Base-by-base conservation (phyloP, 1,284 basidiomycete species). In the Cryptococcus neoformans region DNA sequence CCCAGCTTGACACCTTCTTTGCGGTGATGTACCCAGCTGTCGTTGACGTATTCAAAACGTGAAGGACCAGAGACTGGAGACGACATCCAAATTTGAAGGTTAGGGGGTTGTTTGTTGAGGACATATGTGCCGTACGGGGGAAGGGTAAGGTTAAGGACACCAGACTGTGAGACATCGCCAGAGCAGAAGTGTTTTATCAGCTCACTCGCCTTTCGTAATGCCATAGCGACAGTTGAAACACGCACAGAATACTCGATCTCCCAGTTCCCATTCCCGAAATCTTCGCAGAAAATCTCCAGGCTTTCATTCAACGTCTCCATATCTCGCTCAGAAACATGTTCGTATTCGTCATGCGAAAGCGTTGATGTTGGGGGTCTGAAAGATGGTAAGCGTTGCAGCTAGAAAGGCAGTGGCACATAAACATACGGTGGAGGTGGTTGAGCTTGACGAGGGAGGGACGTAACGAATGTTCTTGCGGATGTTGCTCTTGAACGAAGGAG, bases 41-140 rank as follows among this genome's bases (percentile, higher is more conserved):
- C 69, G 11, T 62, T 55, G 11, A 54, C 64, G 66, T 88, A 90
- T 75, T 92, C 90, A 72, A 92, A 96, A 44, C 92, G 85, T 77
- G 89, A 89, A 10, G 92, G 92, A 14, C 92, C 92, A 67, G 92
- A 90, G 61, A 87, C 72, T 0, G 95, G 95, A 39, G 92, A 95
- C 10, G 91, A 94, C 38, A 99, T 82, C 95, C 95, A 99, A 71
- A 99, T 98, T 76, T 99, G 96, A 78, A 93, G 92, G 74, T 98
- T 98, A 5, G 96, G 95, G 8, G 95, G 95, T 77, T 99, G 95
- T 81, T 99, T 99, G 81, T 99, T 99, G 80, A 99, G 90, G 44
- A 98, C 95, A 79, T 97, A 99, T n/a, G 91, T 98, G 16, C 94
- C 94, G 60, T 88, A 81, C 7, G 83, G 80, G 39, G 89, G 92